Conservation (phyloP, 495 filamentous ascomycete genomes). For the Tetracladium setigerum region DNA sequence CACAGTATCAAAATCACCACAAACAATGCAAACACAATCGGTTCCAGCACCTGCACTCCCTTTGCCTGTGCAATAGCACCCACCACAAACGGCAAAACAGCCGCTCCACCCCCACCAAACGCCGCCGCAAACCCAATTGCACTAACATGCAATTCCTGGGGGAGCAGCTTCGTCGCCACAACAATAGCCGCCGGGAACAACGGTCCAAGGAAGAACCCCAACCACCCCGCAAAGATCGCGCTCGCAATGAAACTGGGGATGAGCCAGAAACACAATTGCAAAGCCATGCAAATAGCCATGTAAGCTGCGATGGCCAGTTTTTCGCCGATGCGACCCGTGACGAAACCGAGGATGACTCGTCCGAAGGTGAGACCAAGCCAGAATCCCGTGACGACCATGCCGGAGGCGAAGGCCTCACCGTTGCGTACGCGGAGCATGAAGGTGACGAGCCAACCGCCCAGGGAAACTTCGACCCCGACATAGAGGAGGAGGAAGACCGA, state of each 20-base stretch:
- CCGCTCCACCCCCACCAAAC: slow-evolving; percentile 72
- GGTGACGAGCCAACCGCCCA: slow-evolving; percentile 84
- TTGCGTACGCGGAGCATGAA: slow-evolving; percentile 73
- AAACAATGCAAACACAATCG: slow-evolving; percentile 16
- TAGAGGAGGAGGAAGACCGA: slow-evolving; percentile 72
- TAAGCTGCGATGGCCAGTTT: slow-evolving; percentile 55
- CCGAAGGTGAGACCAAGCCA: slow-evolving; percentile 78
- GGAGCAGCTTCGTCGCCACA: slow-evolving; percentile 74
- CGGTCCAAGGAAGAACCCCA: slow-evolving; percentile 77
- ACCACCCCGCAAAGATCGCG: slow-evolving; percentile 61
- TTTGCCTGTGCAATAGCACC: slow-evolving; percentile 68
- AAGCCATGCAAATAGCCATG: slow-evolving; percentile 50
- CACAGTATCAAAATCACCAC: slow-evolving; percentile 15
- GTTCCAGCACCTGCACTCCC: slow-evolving; percentile 56
- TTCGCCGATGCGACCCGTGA: slow-evolving; percentile 66
- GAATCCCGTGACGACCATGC: slow-evolving; percentile 76
- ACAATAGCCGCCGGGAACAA: slow-evolving; percentile 75
- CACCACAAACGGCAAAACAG: slow-evolving; percentile 75
- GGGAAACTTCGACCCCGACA: slow-evolving; percentile 77
- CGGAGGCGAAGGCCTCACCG: slow-evolving; percentile 61
- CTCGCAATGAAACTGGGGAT: slow-evolving; percentile 69
- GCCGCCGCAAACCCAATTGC: slow-evolving; percentile 80
- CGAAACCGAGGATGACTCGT: slow-evolving; percentile 60
- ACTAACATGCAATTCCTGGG: slow-evolving; percentile 67
- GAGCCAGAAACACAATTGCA: slow-evolving; percentile 78